Evolutionary conservation across 106 monocot genomes (phyloP).

Genomic region (Dendrobium huoshanense): DNA sequence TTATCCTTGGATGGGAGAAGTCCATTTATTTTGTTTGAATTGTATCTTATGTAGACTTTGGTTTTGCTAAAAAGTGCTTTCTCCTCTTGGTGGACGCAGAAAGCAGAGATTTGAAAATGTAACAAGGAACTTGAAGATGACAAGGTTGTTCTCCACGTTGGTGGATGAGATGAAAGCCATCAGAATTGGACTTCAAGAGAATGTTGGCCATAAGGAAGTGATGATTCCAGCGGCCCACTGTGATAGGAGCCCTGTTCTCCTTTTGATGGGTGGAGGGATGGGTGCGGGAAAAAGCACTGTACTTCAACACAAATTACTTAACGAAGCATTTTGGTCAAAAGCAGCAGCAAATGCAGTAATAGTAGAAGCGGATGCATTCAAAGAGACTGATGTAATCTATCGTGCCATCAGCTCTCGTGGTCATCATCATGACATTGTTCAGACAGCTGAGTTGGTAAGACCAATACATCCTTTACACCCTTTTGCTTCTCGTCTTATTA

Average conservation of each 20-base stretch:
- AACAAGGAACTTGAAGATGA: slow-evolving; percentile 60
- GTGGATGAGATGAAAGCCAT: slow-evolving; percentile 92
- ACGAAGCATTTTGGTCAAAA: slow-evolving; percentile 75
- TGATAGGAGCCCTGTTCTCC: slow-evolving; percentile 84
- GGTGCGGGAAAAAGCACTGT: slow-evolving; percentile 97
- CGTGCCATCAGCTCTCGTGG: slow-evolving; percentile 78
- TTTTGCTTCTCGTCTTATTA: background rate
- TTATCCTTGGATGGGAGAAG: too few relatives aligned
- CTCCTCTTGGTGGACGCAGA: slow-evolving; percentile 13
- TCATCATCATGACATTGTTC: slow-evolving; percentile 86
- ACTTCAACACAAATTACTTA: slow-evolving; percentile 62
- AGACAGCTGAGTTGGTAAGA: slow-evolving; percentile 80
- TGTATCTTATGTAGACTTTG: background rate
- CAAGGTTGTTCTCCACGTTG: slow-evolving; percentile 73
- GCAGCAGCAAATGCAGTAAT: slow-evolving; percentile 57
- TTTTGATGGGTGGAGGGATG: slow-evolving; percentile 96
- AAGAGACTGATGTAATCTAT: slow-evolving; percentile 89
- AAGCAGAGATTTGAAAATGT: slow-evolving; percentile 81
- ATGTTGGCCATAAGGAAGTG: slow-evolving; percentile 29
- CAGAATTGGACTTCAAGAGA: slow-evolving; percentile 20
- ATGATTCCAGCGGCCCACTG: slow-evolving; percentile 77
- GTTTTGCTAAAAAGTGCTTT: background rate
- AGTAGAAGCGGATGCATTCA: slow-evolving; percentile 94
- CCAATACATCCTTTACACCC: background rate
- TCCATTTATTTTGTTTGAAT: background rate